Evolutionary conservation across 2,329 filamentous ascomycete species (phyloP).

Genomic region (Trichophyton schoenleinii): DNA sequence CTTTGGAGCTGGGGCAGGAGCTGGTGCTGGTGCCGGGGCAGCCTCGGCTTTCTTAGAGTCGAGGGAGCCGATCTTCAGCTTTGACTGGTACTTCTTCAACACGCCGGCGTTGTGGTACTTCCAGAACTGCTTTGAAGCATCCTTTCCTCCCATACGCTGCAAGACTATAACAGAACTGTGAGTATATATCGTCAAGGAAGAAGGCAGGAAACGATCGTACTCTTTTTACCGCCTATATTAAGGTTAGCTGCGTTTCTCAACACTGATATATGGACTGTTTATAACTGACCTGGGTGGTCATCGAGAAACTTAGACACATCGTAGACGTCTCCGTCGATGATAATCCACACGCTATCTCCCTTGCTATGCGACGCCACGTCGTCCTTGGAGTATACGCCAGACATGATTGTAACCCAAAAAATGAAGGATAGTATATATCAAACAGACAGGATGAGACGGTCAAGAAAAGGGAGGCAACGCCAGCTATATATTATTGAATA

Average conservation of each 20-base stretch:
- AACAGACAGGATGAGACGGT: not conserved
- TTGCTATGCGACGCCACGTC: conserved; percentile 75
- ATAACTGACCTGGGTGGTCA: conserved; percentile 14
- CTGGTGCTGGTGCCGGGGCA: conserved; percentile 26
- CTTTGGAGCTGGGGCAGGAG: conserved; percentile 24
- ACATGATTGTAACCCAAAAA: conserved; percentile 47
- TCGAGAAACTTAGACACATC: conserved; percentile 15
- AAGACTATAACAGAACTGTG: conserved; percentile 37
- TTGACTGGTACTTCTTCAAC: conserved; percentile 49
- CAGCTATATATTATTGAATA: not conserved
- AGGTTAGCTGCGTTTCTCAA: not conserved
- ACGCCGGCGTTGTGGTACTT: conserved; percentile 51
- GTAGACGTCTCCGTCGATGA: conserved; percentile 15
- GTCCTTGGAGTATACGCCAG: conserved; percentile 67
- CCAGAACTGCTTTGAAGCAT: conserved; percentile 57
- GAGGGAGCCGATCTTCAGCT: conserved; percentile 57
- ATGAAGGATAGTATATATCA: not conserved
- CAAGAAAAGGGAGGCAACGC: not conserved
- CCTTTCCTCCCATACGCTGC: conserved; percentile 52
- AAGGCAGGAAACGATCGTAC: conserved; percentile 5
- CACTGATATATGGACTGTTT: not conserved
- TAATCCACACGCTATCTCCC: conserved; percentile 13
- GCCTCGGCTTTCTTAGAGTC: conserved; percentile 64
- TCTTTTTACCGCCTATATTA: conserved; percentile 12
- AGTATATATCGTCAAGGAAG: not conserved